Conservation (phyloP, 2,329 filamentous ascomycete species). For the Fusarium buharicum region DNA sequence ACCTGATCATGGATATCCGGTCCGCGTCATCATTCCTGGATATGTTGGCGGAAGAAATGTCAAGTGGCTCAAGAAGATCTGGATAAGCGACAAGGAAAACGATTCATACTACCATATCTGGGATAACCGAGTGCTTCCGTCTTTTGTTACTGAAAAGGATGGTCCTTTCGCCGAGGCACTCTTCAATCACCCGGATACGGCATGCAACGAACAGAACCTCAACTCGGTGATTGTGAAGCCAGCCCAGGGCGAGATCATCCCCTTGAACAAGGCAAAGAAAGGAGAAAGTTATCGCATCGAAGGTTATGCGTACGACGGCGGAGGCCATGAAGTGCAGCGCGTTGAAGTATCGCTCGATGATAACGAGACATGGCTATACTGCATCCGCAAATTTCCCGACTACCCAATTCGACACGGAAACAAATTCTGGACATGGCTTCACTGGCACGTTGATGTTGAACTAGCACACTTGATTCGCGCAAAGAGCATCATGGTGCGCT, state of each 20-base stretch:
- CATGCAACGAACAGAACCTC: slow-evolving; percentile 60
- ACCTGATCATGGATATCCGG: slow-evolving; percentile 58
- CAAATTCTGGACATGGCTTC: slow-evolving; percentile 65
- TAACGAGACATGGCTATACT: slow-evolving; percentile 55
- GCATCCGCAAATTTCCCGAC: slow-evolving; percentile 55
- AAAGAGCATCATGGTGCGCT: slow-evolving; percentile 57
- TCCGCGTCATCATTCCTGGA: slow-evolving; percentile 55
- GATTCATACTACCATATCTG: slow-evolving; percentile 60
- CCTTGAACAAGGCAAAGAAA: slow-evolving; percentile 44
- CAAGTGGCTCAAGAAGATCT: slow-evolving; percentile 59
- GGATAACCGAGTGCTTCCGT: slow-evolving; percentile 63
- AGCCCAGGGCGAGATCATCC: slow-evolving; percentile 57
- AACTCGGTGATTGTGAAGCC: slow-evolving; percentile 60
- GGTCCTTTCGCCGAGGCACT: slow-evolving; percentile 58
- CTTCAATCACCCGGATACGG: slow-evolving; percentile 60
- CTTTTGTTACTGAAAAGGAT: slow-evolving; percentile 60
- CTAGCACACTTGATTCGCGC: slow-evolving; percentile 55
- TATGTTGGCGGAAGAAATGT: slow-evolving; percentile 57
- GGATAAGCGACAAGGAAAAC: slow-evolving; percentile 56
- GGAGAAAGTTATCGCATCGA: slow-evolving; percentile 55
- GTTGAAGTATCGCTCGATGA: slow-evolving; percentile 61
- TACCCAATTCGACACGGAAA: slow-evolving; percentile 61
- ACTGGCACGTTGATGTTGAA: slow-evolving; percentile 63
- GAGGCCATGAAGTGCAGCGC: slow-evolving; percentile 59
- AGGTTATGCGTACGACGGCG: slow-evolving; percentile 62